phyloP scores from a whole-genome alignment of 208 protist species.

The Giardia muris region DNA sequence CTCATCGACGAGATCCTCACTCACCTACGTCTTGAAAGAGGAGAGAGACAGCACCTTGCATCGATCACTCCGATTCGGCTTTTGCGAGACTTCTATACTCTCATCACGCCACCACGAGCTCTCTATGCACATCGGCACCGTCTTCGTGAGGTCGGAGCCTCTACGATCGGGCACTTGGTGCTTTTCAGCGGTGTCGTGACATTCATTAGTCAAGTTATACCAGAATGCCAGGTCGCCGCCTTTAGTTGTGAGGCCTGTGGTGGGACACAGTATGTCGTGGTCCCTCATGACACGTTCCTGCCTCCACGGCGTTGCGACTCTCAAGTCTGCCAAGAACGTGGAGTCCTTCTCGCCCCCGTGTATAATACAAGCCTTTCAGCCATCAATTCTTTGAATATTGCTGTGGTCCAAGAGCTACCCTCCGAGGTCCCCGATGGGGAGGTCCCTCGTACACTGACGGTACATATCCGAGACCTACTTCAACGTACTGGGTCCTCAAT shows the following conservation, averaged over 20 bases:
- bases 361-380: neutral
- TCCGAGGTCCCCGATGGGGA: conserved; percentile 65
- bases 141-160: neutral
- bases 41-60: neutral
- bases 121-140: neutral
- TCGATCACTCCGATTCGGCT: neutral
- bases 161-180: neutral
- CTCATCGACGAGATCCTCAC: neutral
- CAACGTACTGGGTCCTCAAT: conserved; percentile 70
- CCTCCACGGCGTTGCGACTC: neutral
- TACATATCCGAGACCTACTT: conserved; percentile 61
- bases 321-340: neutral
- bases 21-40: neutral
- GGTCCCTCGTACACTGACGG: conserved; percentile 82
- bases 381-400: neutral
- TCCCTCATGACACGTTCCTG: neutral
- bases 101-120: neutral
- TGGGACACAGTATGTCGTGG: neutral
- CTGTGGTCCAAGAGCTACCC: conserved; percentile 28
- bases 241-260: conserved; percentile 18
- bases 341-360: neutral
- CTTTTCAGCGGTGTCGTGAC: neutral
- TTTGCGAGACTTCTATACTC: neutral
- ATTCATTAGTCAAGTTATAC: neutral
- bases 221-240: conserved; percentile 9